These are phyloP conservation scores for Helminthosporium solani DNA, from an alignment of 2,329 filamentous ascomycete species.

Conservation along the genomic window DNA sequence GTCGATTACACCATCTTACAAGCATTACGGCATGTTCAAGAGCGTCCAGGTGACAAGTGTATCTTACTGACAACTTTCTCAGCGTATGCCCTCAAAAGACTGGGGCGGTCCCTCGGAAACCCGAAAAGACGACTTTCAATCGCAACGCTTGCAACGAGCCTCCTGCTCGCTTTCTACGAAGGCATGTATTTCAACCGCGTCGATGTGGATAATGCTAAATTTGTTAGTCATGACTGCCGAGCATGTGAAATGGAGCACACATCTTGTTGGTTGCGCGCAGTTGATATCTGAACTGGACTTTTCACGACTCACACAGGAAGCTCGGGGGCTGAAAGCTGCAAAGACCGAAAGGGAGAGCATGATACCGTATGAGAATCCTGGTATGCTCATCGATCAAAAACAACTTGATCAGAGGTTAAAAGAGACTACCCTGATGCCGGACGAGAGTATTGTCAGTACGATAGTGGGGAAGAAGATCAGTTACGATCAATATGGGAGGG, in stretches of 20 bases:
- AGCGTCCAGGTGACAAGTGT: neutral
- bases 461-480: conserved; percentile 59
- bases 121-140: conserved; percentile 70
- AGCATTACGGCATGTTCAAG: conserved; percentile 64
- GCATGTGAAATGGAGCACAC: conserved; percentile 93
- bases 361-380: conserved; percentile 32
- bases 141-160: conserved; percentile 81
- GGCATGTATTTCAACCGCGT: neutral
- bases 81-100: conserved; percentile 75
- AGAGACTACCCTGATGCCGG: conserved; percentile 41
- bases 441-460: conserved; percentile 57
- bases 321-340: conserved; percentile 64
- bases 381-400: conserved; percentile 33
- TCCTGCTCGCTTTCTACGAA: conserved; percentile 88
- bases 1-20: conserved; percentile 76
- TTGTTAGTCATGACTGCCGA: conserved; percentile 78
- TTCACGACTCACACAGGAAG: conserved; percentile 67
- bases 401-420: conserved; percentile 39
- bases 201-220: neutral
- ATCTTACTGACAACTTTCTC: neutral
- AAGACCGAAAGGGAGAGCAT: conserved; percentile 44
- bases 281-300: conserved; percentile 83
- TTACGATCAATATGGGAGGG: conserved; percentile 59
- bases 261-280: conserved; percentile 80
- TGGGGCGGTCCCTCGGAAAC: conserved; percentile 73